A percentile compares a stretch with the other conserved stretches of the same genome.
These are phyloP conservation scores for Globisporangium okanoganense DNA, from an alignment of 352 stramenopile genomes.

Conservation along the genomic window DNA sequence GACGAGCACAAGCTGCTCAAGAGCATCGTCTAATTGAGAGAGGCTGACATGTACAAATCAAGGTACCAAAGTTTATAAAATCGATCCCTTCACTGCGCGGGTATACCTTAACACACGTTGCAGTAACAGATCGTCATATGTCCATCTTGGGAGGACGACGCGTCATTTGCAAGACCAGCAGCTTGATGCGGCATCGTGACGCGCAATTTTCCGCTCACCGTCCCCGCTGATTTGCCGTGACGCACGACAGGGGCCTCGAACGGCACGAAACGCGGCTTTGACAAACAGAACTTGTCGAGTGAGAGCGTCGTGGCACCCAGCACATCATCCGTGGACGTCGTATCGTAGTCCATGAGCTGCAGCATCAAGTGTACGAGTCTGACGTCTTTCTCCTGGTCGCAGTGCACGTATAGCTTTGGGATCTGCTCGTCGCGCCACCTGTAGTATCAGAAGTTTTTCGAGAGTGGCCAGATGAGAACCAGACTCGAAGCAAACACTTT, in stretches of 20 bases:
- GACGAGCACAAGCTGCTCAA: slow-evolving; percentile 58
- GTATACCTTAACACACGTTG: slow-evolving; percentile 32
- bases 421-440: slow-evolving; percentile 68
- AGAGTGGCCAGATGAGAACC: background rate
- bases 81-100: background rate
- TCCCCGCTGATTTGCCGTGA: slow-evolving; percentile 53
- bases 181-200: slow-evolving; percentile 55
- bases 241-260: slow-evolving; percentile 49
- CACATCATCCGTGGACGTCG: slow-evolving; percentile 63
- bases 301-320: slow-evolving; percentile 61
- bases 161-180: slow-evolving; percentile 18
- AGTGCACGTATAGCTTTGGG: slow-evolving; percentile 54
- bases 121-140: slow-evolving; percentile 50
- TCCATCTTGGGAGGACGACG: slow-evolving; percentile 16
- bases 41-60: slow-evolving; percentile 10
- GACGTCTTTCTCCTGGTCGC: slow-evolving; percentile 46
- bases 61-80: slow-evolving; percentile 9
- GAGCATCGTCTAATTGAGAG: slow-evolving; percentile 12
- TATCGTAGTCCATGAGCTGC: slow-evolving; percentile 81
- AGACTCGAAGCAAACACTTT: background rate
- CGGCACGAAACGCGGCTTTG: slow-evolving; percentile 39
- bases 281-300: slow-evolving; percentile 48
- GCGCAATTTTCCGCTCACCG: slow-evolving; percentile 47
- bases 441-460: background rate
- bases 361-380: slow-evolving; percentile 67